Evolutionary conservation across 768 basidiomycete species (phyloP).

Genomic region (Pleurotus giganteus): DNA sequence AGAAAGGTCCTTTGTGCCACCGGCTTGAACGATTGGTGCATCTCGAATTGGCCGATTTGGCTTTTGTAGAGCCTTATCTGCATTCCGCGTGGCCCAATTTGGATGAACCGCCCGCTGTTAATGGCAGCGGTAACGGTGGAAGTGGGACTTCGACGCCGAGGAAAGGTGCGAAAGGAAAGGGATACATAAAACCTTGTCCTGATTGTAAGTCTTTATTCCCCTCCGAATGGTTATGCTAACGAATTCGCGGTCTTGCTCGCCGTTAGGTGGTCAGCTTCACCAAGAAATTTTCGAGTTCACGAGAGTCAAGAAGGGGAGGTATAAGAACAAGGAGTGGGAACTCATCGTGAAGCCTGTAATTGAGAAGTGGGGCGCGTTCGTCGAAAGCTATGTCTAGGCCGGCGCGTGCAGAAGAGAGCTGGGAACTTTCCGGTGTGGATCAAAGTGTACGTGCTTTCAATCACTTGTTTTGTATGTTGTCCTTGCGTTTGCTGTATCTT

Average conservation of each 20-base stretch:
- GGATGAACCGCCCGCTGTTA: conserved; percentile 19
- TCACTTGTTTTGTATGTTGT: too few relatives aligned
- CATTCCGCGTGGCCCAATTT: conserved; percentile 43
- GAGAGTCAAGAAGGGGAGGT: conserved; percentile 47
- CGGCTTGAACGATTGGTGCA: conserved; percentile 79
- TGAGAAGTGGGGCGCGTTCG: conserved; percentile 62
- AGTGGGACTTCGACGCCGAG: conserved; percentile 16
- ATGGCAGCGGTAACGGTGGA: conserved; percentile 15
- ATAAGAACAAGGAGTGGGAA: conserved; percentile 73
- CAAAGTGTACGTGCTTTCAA: too few relatives aligned
- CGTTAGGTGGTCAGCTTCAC: conserved; percentile 55
- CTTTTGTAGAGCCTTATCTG: conserved; percentile 57
- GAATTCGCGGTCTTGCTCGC: conserved; percentile 10
- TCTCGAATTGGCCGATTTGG: conserved; percentile 74
- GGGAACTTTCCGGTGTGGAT: too few relatives aligned
- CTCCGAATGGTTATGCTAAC: neutral
- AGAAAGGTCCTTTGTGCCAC: conserved; percentile 65
- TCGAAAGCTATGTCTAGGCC: conserved; percentile 13
- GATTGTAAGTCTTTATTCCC: conserved; percentile 27
- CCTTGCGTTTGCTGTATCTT: too few relatives aligned
- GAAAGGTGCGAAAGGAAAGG: conserved; percentile 18
- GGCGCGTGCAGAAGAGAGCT: neutral
- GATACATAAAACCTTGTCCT: conserved; percentile 30
- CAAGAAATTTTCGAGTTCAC: conserved; percentile 79
- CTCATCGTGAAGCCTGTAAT: conserved; percentile 71